phyloP scores from a whole-genome alignment of 768 basidiomycete genomes.

The Lactifluus echinatus region DNA sequence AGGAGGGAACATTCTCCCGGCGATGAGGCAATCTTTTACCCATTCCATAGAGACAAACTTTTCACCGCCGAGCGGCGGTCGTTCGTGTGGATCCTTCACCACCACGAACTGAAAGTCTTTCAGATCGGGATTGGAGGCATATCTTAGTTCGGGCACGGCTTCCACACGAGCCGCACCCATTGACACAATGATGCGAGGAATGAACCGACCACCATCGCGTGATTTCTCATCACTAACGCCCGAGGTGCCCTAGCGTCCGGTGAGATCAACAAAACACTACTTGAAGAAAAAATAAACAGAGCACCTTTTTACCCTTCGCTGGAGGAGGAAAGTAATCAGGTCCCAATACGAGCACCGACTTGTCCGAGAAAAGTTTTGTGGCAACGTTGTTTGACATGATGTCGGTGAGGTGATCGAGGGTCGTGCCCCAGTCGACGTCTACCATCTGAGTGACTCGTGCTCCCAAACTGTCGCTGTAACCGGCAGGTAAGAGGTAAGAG shows the following conservation, averaged over 20 bases:
- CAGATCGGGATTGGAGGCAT: slow-evolving; percentile 30
- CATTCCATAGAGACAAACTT: slow-evolving; percentile 50
- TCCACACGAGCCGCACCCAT: slow-evolving; percentile 75
- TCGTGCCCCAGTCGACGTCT: slow-evolving; percentile 42
- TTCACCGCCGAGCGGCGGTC: slow-evolving; percentile 21
- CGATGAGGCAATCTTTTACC: slow-evolving; percentile 72
- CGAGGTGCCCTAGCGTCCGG: neutral
- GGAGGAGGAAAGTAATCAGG: slow-evolving; percentile 43
- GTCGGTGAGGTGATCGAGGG: slow-evolving; percentile 43
- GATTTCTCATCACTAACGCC: slow-evolving; percentile 14
- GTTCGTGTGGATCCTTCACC: slow-evolving; percentile 38
- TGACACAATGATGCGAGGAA: slow-evolving; percentile 59
- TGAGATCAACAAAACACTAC: slow-evolving; percentile 11
- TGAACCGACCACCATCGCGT: slow-evolving; percentile 35
- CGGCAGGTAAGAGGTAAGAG: slow-evolving; percentile 47
- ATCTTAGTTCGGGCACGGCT: slow-evolving; percentile 42
- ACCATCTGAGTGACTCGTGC: slow-evolving; percentile 40
- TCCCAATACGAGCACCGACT: slow-evolving; percentile 54
- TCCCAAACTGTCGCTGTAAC: slow-evolving; percentile 34
- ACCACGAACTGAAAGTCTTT: slow-evolving; percentile 53
- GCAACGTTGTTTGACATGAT: slow-evolving; percentile 53
- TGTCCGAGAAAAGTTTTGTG: slow-evolving; percentile 45
- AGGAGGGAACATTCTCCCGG: slow-evolving; percentile 42
- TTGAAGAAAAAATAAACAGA: neutral
- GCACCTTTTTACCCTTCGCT: slow-evolving; percentile 33